These are phyloP conservation scores for Russula virescens DNA, from an alignment of 768 basidiomycete species.

Conservation along the genomic window DNA sequence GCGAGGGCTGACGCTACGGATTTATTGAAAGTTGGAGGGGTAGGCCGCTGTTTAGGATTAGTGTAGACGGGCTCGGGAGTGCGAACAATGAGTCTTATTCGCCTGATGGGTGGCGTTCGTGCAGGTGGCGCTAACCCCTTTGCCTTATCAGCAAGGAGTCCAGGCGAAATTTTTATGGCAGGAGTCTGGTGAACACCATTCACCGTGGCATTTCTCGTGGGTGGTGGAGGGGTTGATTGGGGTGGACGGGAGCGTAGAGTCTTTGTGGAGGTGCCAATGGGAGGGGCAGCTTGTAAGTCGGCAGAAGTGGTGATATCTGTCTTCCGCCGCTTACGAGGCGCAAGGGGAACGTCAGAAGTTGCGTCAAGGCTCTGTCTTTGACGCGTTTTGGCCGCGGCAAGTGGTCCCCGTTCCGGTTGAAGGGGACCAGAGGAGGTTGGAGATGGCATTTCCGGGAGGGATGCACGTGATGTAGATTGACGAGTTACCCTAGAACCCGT, in stretches of 20 bases:
- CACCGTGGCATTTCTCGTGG: not conserved
- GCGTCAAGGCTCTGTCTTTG: conserved; percentile 13
- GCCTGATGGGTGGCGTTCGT: conserved; percentile 43
- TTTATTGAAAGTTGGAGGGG: conserved; percentile 42
- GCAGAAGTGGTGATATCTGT: conserved; percentile 3
- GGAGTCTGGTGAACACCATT: conserved; percentile 9
- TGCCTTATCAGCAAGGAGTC: not conserved
- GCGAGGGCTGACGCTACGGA: conserved; percentile 53
- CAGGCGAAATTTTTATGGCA: not conserved
- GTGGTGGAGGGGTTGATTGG: not conserved
- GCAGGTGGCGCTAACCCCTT: conserved; percentile 9
- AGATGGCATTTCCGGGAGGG: not conserved
- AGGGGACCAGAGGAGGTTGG: conserved; percentile 5
- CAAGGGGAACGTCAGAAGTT: conserved; percentile 3
- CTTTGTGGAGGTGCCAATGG: not conserved
- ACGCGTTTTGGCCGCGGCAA: not conserved
- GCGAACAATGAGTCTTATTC: conserved; percentile 63
- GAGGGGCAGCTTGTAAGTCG: not conserved
- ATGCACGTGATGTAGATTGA: not conserved
- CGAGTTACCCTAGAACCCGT: conserved; percentile 9
- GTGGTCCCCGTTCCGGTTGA: conserved; percentile 2
- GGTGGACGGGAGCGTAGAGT: not conserved
- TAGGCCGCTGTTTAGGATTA: conserved; percentile 63
- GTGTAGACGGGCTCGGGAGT: conserved; percentile 55
- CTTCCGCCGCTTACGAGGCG: conserved; percentile 24